Percentiles rank a stretch among this genome's conserved stretches.
Conservation (phyloP, 176 grass and related monocot species). For the Lolium rigidum region DNA sequence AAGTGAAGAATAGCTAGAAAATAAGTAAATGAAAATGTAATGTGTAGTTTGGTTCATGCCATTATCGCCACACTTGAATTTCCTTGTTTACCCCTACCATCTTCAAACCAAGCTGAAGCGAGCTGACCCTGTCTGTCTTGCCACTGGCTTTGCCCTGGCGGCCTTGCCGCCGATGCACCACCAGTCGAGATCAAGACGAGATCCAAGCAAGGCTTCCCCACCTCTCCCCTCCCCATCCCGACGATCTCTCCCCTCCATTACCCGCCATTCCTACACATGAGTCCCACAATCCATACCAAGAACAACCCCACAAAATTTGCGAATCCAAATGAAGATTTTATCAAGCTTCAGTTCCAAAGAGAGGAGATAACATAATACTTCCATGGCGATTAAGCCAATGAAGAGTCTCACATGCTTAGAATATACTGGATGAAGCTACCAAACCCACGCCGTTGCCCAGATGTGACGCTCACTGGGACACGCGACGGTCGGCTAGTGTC, state of each 20-base stretch:
- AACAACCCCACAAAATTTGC: constrained; percentile 53
- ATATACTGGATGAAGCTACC: background rate
- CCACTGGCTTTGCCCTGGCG: background rate
- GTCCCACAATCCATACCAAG: background rate
- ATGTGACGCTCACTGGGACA: background rate
- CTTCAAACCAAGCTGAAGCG: background rate
- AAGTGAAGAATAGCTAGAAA: too few relatives aligned
- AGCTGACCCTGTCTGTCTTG: background rate
- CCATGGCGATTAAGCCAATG: constrained; percentile 57
- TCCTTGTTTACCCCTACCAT: background rate
- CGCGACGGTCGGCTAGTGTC: background rate
- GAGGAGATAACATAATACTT: constrained; percentile 72
- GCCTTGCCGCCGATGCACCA: background rate
- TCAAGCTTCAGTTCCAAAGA: constrained; percentile 72
- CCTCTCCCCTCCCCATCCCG: background rate
- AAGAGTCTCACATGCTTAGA: constrained; percentile 18
- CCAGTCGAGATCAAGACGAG: background rate
- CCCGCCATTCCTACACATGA: background rate
- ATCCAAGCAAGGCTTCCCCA: background rate
- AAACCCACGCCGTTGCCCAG: background rate
- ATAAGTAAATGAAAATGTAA: too few relatives aligned
- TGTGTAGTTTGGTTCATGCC: too few relatives aligned
- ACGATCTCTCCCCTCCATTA: background rate
- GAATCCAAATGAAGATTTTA: constrained; percentile 61
- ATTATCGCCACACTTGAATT: background rate